Percentiles rank a stretch among this genome's conserved stretches.
Evolutionary conservation across 306 rosid species (phyloP).

Genomic region (Casuarina glauca): DNA sequence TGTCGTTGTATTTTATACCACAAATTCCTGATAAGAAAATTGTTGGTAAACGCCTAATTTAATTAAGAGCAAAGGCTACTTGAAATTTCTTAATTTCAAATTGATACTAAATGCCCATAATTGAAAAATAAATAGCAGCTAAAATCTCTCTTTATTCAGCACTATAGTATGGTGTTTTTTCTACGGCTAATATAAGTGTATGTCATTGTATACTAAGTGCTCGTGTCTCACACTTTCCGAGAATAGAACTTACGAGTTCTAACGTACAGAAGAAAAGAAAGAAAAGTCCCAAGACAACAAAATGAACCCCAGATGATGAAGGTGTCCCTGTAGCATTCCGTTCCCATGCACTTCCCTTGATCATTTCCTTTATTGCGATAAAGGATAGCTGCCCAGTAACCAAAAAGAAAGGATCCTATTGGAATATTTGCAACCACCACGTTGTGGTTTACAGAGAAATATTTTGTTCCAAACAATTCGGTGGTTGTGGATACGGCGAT

Average conservation of each 20-base stretch:
- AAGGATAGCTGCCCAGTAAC: conserved; percentile 49
- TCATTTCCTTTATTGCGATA: conserved; percentile 45
- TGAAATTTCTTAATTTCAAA: too few species aligned
- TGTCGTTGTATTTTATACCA: too few species aligned
- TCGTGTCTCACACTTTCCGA: too few species aligned
- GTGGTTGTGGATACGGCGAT: conserved; percentile 62
- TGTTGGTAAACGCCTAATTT: too few species aligned
- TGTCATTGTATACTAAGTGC: too few species aligned
- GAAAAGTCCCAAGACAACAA: conserved; percentile 50
- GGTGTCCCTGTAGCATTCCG: conserved; percentile 53
- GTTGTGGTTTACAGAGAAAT: conserved; percentile 75
- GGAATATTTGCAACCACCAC: conserved; percentile 78
- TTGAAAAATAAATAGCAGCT: too few species aligned
- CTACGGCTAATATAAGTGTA: too few species aligned
- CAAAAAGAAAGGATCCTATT: conserved; percentile 63
- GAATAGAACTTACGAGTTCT: conserved; percentile 64
- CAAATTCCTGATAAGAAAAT: too few species aligned
- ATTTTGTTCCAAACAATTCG: conserved; percentile 62
- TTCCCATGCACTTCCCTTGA: conserved; percentile 63
- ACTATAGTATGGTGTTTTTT: too few species aligned
- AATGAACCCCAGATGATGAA: conserved; percentile 69
- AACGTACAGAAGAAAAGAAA: conserved; percentile 49
- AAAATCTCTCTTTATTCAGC: too few species aligned
- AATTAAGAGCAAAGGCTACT: too few species aligned
- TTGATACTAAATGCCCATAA: too few species aligned